These are phyloP conservation scores for Leccinum subrobustum DNA, from an alignment of 1,284 basidiomycete species.

Conservation along the genomic window DNA sequence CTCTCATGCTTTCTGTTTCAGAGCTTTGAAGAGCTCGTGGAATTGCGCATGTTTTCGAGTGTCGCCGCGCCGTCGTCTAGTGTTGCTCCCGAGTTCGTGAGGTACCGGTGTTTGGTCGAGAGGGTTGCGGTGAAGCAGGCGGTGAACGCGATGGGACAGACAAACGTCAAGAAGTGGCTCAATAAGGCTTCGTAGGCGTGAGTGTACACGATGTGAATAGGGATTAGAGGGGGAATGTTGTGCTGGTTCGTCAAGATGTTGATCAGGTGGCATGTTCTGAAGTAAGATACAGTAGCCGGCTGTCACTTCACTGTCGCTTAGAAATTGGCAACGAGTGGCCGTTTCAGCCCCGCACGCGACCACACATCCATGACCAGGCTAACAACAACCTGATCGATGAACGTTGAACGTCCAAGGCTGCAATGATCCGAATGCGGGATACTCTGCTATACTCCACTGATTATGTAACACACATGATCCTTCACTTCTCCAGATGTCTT, in stretches of 20 bases:
- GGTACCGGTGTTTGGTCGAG: slow-evolving; percentile 60
- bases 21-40: slow-evolving; percentile 68
- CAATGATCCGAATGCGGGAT: too few relatives aligned
- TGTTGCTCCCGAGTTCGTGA: slow-evolving; percentile 60
- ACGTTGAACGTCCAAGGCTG: too few relatives aligned
- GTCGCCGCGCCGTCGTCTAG: slow-evolving; percentile 45
- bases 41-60: slow-evolving; percentile 50
- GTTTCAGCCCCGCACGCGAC: neutral
- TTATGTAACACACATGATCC: too few relatives aligned
- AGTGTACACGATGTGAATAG: neutral
- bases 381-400: too few relatives aligned
- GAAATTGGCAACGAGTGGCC: neutral
- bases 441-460: too few relatives aligned
- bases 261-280: neutral
- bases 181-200: slow-evolving; percentile 42
- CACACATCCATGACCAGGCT: neutral
- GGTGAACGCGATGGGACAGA: slow-evolving; percentile 64
- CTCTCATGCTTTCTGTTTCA: slow-evolving; percentile 31
- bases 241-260: neutral
- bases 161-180: slow-evolving; percentile 76
- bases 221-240: too few relatives aligned
- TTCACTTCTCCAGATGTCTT: too few relatives aligned
- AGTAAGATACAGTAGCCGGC: neutral
- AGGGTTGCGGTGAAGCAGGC: slow-evolving; percentile 60
- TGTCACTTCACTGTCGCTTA: neutral